Evolutionary conservation across 805 yeast species (phyloP).

Genomic region (Starmerella etchellsii): DNA sequence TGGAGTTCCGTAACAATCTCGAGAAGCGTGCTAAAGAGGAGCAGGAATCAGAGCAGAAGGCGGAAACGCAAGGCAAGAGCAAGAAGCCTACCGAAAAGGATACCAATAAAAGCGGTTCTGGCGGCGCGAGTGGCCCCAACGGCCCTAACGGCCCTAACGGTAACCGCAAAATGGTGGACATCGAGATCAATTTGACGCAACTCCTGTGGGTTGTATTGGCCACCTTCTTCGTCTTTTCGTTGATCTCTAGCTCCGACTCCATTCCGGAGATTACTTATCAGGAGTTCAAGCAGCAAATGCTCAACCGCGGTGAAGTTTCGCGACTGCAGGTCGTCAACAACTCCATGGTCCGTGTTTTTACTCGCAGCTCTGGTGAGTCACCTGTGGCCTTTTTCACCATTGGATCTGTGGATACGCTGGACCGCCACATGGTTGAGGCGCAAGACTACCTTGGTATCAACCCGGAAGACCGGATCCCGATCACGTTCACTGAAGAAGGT

Average conservation of each 20-base stretch:
- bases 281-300: conserved; percentile 68
- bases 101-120: too few relatives aligned
- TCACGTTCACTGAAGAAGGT: conserved; percentile 57
- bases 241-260: conserved; percentile 14
- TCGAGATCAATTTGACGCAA: conserved; percentile 21
- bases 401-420: conserved; percentile 77
- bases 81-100: too few relatives aligned
- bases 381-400: conserved; percentile 62
- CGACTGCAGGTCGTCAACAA: conserved; percentile 62
- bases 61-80: too few relatives aligned
- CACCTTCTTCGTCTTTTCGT: conserved; percentile 17
- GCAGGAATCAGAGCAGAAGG: background rate
- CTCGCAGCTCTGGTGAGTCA: conserved; percentile 24
- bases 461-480: conserved; percentile 60
- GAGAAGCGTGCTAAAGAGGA: conserved; percentile 1
- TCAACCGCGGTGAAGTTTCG: conserved; percentile 68
- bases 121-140: too few relatives aligned
- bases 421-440: conserved; percentile 61
- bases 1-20: conserved; percentile 7
- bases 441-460: conserved; percentile 63
- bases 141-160: too few relatives aligned
- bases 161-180: conserved; percentile 15
- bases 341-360: conserved; percentile 37
- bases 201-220: conserved; percentile 20
- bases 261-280: conserved; percentile 46